Conservation (phyloP, 2,329 filamentous ascomycete genomes). For the Aspergillus udagawae region DNA sequence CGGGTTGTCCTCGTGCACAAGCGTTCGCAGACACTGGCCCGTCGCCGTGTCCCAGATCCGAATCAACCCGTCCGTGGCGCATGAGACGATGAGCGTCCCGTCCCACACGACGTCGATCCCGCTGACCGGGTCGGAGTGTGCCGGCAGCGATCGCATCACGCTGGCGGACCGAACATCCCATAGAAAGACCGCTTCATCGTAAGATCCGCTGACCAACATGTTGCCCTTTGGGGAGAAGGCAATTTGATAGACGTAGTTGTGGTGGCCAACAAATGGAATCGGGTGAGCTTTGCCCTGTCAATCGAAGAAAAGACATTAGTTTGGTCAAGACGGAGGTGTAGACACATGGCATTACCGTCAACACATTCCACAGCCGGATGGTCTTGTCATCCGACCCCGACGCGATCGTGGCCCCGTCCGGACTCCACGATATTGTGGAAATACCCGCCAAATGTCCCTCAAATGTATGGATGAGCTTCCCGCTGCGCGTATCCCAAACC, state of each 20-base stretch:
- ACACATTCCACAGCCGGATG: slow-evolving; percentile 83
- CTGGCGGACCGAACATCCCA: slow-evolving; percentile 91
- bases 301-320: background rate
- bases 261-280: slow-evolving; percentile 71
- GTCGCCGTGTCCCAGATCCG: slow-evolving; percentile 95
- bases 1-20: slow-evolving; percentile 95
- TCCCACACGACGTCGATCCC: slow-evolving; percentile 92
- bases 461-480: slow-evolving; percentile 77
- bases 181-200: slow-evolving; percentile 93
- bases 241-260: slow-evolving; percentile 92
- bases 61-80: slow-evolving; percentile 85
- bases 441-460: slow-evolving; percentile 92
- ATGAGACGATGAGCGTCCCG: slow-evolving; percentile 87
- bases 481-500: slow-evolving; percentile 79
- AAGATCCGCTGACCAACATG: slow-evolving; percentile 89
- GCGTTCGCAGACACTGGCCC: slow-evolving; percentile 88
- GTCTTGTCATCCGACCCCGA: slow-evolving; percentile 95
- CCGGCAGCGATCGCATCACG: slow-evolving; percentile 85
- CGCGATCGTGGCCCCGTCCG: slow-evolving; percentile 80
- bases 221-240: slow-evolving; percentile 98
- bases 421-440: slow-evolving; percentile 89
- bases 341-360: slow-evolving; percentile 37
- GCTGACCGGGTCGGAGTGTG: slow-evolving; percentile 90
- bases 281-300: slow-evolving; percentile 53
- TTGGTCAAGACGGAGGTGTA: background rate